Evolutionary conservation across 768 basidiomycete genomes (phyloP), one percentile per base, ranked within the genome.

Genomic region (Suillus variegatus): DNA sequence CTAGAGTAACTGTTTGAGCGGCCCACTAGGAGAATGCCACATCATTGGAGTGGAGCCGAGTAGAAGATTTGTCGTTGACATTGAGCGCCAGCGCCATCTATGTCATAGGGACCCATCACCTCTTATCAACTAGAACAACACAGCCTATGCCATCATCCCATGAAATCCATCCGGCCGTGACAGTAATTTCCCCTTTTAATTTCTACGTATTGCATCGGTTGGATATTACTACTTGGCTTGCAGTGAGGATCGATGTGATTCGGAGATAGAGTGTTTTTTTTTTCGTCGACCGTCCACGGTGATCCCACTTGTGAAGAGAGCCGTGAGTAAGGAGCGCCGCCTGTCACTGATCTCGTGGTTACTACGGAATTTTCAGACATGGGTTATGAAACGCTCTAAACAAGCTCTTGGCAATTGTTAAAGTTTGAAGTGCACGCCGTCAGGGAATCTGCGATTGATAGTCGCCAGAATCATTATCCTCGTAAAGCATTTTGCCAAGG

Each of bases 1-100:
- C 62, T 36, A 35, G 64, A 66, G 62, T 73, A 72, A 70, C 75
- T 69, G 67, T 16, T 61, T 22, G 60, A 57, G 69, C 72, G 72
- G 57, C 73, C 66, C 69, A 65, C 68, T 68, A 64, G 58, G 49
- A 57, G 63, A 64, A 46, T 62, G 36, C 46, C 43, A 41, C 58
- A 66, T 60, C 58, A 66, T 57, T 67, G 57, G 35, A 46, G 43
- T 52, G 65, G 69, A 49, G 58, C 67, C 74, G 75, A 71, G 68
- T 68, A 72, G 58, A 64, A 67, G 60, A 40, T 35, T 32, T 16
- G 60, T 13, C 36, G 7, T 40, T 57, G 56, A 41, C 55, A 57
- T 10, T 10, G 36, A 38, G 36, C 55, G 55, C 10, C 46, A 47
- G 36, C 8, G 8, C 36, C 10, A 38, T 32, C 32, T 32, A 32